A percentile compares a stretch with the other conserved stretches of the same genome.
Conservation (phyloP, 2,329 filamentous ascomycete species). For the Corynespora cassiicola region DNA sequence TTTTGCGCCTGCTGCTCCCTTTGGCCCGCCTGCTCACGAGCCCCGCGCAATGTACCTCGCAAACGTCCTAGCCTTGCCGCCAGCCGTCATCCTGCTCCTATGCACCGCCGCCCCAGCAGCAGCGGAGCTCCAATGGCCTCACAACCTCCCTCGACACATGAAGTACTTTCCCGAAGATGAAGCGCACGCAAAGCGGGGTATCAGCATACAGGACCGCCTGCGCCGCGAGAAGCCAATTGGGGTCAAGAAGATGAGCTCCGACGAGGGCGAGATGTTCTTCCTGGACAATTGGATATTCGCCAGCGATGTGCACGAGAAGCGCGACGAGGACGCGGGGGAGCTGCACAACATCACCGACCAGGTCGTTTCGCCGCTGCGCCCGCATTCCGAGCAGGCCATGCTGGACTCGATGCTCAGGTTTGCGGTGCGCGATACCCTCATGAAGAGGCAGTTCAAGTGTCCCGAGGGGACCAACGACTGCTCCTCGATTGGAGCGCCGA, state of each 20-base stretch:
- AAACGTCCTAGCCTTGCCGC: conserved; percentile 37
- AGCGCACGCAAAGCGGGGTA: conserved; percentile 47
- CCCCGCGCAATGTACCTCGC: conserved; percentile 28
- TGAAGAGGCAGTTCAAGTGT: conserved; percentile 69
- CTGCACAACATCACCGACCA: conserved; percentile 28
- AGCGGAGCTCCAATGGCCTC: conserved; percentile 51
- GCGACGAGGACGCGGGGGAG: conserved; percentile 9
- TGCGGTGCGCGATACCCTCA: conserved; percentile 41
- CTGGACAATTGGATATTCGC: conserved; percentile 67
- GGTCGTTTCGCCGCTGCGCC: conserved; percentile 33
- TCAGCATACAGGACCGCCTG: conserved; percentile 48
- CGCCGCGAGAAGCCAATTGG: conserved; percentile 61
- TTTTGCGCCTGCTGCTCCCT: no score
- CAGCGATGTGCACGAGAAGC: conserved; percentile 21
- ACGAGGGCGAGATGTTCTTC: conserved; percentile 77
- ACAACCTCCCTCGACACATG: conserved; percentile 52
- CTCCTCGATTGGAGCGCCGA: conserved; percentile 66
- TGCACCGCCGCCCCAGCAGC: conserved; percentile 30
- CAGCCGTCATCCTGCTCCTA: conserved; percentile 33
- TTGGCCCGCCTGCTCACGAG: no score
- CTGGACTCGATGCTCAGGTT: conserved; percentile 46
- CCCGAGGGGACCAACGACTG: conserved; percentile 72
- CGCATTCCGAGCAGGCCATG: conserved; percentile 37
- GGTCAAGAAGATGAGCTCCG: conserved; percentile 74
- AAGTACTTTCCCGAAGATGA: conserved; percentile 59